Evolutionary conservation across 2,329 filamentous ascomycete species (phyloP).

Genomic region (Diaporthe vaccinii): DNA sequence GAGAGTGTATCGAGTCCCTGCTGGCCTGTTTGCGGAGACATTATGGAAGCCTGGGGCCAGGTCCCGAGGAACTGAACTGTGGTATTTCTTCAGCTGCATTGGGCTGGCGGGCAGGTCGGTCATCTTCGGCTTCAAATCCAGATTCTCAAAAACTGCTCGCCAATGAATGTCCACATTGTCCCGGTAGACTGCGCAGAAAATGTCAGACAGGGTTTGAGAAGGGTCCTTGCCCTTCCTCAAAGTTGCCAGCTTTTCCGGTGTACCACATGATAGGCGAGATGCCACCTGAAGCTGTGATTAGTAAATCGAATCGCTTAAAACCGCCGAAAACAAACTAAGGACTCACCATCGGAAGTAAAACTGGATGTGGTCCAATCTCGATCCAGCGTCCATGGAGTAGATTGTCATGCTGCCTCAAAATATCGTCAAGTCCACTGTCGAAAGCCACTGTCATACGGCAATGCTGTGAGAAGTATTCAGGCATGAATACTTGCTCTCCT

Average conservation of each 20-base stretch:
- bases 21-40: neutral
- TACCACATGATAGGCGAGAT: neutral
- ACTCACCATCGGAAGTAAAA: constrained; percentile 52
- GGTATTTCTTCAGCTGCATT: neutral
- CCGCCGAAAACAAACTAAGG: too few species aligned
- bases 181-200: neutral
- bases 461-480: constrained; percentile 8
- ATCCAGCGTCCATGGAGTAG: constrained; percentile 60
- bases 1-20: neutral
- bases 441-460: constrained; percentile 4
- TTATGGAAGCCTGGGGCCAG: neutral
- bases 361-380: constrained; percentile 77
- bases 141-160: neutral
- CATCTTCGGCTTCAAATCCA: neutral
- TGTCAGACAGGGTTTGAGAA: constrained; percentile 4
- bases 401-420: neutral
- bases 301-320: neutral
- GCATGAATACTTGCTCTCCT: constrained; percentile 16
- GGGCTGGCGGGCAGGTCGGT: neutral
- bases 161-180: neutral
- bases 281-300: neutral
- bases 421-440: constrained; percentile 13
- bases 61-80: neutral
- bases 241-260: neutral
- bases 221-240: neutral